Percentiles rank a stretch among this genome's conserved stretches.
Conservation (phyloP, 768 basidiomycete genomes). For the Agrocybe pediades region DNA sequence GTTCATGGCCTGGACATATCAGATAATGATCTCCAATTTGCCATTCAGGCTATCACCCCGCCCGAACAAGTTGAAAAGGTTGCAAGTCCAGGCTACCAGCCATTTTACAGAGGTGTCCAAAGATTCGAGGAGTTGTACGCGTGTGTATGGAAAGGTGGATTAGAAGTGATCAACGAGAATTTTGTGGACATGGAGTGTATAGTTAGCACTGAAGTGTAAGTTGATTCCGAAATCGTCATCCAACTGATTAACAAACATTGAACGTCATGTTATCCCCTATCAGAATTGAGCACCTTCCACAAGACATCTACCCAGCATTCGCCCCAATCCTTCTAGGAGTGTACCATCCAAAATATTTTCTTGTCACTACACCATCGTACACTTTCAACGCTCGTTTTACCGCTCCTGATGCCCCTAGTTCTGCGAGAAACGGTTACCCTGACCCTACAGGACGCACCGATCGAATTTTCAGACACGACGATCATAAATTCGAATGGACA, state of each 20-base stretch:
- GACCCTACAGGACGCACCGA: slow-evolving; percentile 80
- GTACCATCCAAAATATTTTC: slow-evolving; percentile 72
- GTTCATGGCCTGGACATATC: slow-evolving; percentile 75
- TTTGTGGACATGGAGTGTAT: slow-evolving; percentile 73
- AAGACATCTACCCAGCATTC: slow-evolving; percentile 58
- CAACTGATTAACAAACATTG: background rate
- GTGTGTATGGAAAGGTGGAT: slow-evolving; percentile 74
- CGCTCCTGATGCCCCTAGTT: slow-evolving; percentile 45
- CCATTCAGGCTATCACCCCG: slow-evolving; percentile 50
- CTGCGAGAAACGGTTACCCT: slow-evolving; percentile 51
- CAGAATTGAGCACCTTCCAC: slow-evolving; percentile 81
- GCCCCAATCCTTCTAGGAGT: slow-evolving; percentile 73
- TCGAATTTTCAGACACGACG: slow-evolving; percentile 76
- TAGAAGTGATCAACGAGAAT: slow-evolving; percentile 66
- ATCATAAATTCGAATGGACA: slow-evolving; percentile 94
- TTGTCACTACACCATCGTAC: slow-evolving; percentile 87
- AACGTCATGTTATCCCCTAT: background rate
- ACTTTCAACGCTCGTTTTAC: slow-evolving; percentile 80
- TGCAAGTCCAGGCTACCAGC: slow-evolving; percentile 18
- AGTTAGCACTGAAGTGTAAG: slow-evolving; percentile 82
- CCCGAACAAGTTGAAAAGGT: slow-evolving; percentile 27
- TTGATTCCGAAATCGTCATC: slow-evolving; percentile 12
- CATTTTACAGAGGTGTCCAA: slow-evolving; percentile 31
- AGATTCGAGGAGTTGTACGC: slow-evolving; percentile 73
- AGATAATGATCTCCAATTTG: slow-evolving; percentile 51